Conservation (phyloP, 768 basidiomycete genomes). For the Xerocomellus chrysenteron region DNA sequence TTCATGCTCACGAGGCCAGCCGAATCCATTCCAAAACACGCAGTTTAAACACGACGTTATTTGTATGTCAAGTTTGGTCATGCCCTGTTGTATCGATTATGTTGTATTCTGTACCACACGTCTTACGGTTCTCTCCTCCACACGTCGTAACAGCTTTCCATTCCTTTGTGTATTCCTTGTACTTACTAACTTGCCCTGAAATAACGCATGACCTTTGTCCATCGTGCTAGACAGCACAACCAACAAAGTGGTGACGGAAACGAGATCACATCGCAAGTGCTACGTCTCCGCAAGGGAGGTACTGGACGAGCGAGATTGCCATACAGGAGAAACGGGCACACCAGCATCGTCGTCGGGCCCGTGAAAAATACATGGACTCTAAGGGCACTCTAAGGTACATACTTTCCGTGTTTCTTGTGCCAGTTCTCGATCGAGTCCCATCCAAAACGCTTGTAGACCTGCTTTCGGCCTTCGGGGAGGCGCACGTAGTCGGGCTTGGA, state of each 20-base stretch:
- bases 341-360: too few relatives aligned
- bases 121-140: neutral
- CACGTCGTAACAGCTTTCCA: conserved; percentile 8
- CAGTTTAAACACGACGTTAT: conserved; percentile 2
- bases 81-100: conserved; percentile 1
- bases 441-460: conserved; percentile 45
- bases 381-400: conserved; percentile 18
- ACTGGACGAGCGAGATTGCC: too few relatives aligned
- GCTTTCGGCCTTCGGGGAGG: conserved; percentile 57
- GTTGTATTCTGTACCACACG: neutral
- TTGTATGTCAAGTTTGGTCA: neutral
- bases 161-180: conserved; percentile 8
- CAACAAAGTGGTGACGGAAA: too few relatives aligned
- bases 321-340: neutral
- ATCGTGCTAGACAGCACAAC: neutral
- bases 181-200: neutral
- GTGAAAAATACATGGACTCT: too few relatives aligned
- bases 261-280: too few relatives aligned
- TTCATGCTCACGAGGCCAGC: conserved; percentile 57
- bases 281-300: too few relatives aligned
- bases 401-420: conserved; percentile 55
- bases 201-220: neutral
- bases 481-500: conserved; percentile 62
- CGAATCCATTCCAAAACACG: conserved; percentile 55
- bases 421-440: conserved; percentile 52